These are phyloP conservation scores for Ceratocystis smalleyi DNA, from an alignment of 2,329 filamentous ascomycete genomes.

Conservation along the genomic window DNA sequence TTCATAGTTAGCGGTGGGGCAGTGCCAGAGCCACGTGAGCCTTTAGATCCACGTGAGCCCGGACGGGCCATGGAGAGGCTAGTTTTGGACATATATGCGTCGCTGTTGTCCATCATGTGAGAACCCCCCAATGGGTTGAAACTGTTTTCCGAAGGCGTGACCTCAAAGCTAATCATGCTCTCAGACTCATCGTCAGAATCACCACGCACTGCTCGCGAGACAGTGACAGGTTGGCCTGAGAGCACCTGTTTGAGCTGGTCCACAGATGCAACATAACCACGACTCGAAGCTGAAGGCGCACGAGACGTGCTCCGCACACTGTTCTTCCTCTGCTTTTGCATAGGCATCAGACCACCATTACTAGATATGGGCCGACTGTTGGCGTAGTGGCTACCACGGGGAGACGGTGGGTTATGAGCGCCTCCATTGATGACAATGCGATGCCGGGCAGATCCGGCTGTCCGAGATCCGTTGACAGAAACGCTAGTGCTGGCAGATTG, in stretches of 20 bases:
- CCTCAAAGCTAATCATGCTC: constrained; percentile 56
- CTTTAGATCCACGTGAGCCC: constrained; percentile 20
- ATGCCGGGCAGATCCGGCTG: constrained; percentile 36
- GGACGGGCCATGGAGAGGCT: constrained; percentile 24
- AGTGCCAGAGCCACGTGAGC: constrained; percentile 14
- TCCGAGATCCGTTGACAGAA: constrained; percentile 63
- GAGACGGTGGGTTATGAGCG: constrained; percentile 23
- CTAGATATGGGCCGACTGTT: constrained; percentile 34
- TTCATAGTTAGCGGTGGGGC: constrained; percentile 29
- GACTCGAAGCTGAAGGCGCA: constrained; percentile 29
- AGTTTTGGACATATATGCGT: constrained; percentile 11
- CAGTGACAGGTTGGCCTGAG: constrained; percentile 32
- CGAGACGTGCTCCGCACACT: constrained; percentile 40
- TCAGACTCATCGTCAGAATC: constrained; percentile 40
- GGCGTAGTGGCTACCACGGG: constrained; percentile 32
- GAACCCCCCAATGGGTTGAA: constrained; percentile 33
- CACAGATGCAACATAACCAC: constrained; percentile 41
- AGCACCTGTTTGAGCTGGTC: constrained; percentile 49
- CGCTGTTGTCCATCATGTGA: constrained; percentile 5
- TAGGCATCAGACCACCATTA: constrained; percentile 24
- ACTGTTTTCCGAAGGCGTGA: constrained; percentile 50
- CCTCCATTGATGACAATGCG: constrained; percentile 45
- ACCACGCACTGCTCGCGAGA: constrained; percentile 24
- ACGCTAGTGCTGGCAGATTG: constrained; percentile 54
- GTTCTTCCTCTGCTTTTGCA: constrained; percentile 35